Conservation (phyloP, 164 flowering plant genomes). For the Tetrastigma voinierianum region DNA sequence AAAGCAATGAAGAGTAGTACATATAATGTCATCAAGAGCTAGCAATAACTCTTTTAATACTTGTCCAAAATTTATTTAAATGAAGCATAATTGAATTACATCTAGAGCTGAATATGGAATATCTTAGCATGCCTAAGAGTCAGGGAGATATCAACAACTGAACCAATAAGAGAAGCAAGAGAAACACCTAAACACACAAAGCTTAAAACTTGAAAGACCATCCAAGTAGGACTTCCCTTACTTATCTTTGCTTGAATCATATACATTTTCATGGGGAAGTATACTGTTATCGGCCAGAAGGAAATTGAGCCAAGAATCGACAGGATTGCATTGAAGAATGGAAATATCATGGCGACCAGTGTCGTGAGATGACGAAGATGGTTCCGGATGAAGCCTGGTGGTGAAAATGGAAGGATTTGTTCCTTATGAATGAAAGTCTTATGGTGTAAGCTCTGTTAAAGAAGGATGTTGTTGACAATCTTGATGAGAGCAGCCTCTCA, state of each 20-base stretch:
- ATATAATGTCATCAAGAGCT: too few species aligned
- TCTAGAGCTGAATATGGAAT: too few species aligned
- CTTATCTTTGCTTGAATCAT: constrained; percentile 30
- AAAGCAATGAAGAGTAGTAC: too few species aligned
- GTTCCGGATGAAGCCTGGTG: constrained; percentile 28
- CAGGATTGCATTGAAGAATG: constrained; percentile 45
- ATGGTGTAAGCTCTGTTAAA: constrained; percentile 15
- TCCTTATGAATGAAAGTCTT: constrained; percentile 6
- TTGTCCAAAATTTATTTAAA: too few species aligned
- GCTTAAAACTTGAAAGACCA: constrained; percentile 24
- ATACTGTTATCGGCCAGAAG: constrained; percentile 40
- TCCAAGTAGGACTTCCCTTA: constrained; percentile 28
- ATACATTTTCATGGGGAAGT: constrained; percentile 39
- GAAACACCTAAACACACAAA: constrained; percentile 17
- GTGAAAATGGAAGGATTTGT: constrained; percentile 14
- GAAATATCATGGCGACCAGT: constrained; percentile 37
- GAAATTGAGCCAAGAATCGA: constrained; percentile 36
- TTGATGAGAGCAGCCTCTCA: constrained; percentile 20
- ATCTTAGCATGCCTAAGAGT: constrained; percentile 21
- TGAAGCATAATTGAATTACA: too few species aligned
- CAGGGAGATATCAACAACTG: constrained; percentile 28
- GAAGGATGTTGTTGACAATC: constrained; percentile 13
- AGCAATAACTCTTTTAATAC: too few species aligned
- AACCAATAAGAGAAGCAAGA: constrained; percentile 30
- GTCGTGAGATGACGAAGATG: constrained; percentile 27